A percentile compares a stretch with the other conserved stretches of the same genome.
Conservation (phyloP, 2,329 filamentous ascomycete species). For the Stagonosporopsis tanaceti region DNA sequence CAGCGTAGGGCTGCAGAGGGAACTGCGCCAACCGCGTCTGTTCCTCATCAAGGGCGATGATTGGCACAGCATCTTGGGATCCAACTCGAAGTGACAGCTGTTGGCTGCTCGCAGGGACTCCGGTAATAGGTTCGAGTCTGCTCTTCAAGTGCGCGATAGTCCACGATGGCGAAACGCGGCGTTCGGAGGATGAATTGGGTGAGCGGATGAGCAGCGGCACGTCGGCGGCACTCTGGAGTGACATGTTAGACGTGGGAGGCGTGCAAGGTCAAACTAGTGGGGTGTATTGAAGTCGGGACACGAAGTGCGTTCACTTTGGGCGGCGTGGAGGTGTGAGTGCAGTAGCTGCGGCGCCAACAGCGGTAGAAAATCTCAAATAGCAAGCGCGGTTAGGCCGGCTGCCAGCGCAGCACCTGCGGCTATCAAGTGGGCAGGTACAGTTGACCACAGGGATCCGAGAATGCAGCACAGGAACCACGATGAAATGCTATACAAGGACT, state of each 20-base stretch:
- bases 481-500: neutral
- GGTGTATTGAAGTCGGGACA: slow-evolving; percentile 20
- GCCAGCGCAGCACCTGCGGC: slow-evolving; percentile 12
- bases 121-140: slow-evolving; percentile 92
- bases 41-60: slow-evolving; percentile 79
- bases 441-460: neutral
- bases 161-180: slow-evolving; percentile 92
- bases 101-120: slow-evolving; percentile 83
- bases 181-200: slow-evolving; percentile 81
- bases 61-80: slow-evolving; percentile 67
- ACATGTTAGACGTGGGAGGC: slow-evolving; percentile 32
- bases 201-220: slow-evolving; percentile 78
- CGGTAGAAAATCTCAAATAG: slow-evolving; percentile 13
- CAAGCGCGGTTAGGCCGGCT: slow-evolving; percentile 5
- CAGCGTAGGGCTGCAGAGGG: slow-evolving; percentile 75
- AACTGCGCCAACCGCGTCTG: slow-evolving; percentile 69
- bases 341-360: slow-evolving; percentile 19
- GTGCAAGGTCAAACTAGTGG: slow-evolving; percentile 20
- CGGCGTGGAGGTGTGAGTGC: slow-evolving; percentile 22
- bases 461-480: neutral
- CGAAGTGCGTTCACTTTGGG: slow-evolving; percentile 8
- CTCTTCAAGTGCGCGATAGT: slow-evolving; percentile 81
- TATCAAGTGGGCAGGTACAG: neutral
- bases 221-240: slow-evolving; percentile 66
- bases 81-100: slow-evolving; percentile 74